Conservation (phyloP, 768 basidiomycete species). For the Hemileccinum impolitum region DNA sequence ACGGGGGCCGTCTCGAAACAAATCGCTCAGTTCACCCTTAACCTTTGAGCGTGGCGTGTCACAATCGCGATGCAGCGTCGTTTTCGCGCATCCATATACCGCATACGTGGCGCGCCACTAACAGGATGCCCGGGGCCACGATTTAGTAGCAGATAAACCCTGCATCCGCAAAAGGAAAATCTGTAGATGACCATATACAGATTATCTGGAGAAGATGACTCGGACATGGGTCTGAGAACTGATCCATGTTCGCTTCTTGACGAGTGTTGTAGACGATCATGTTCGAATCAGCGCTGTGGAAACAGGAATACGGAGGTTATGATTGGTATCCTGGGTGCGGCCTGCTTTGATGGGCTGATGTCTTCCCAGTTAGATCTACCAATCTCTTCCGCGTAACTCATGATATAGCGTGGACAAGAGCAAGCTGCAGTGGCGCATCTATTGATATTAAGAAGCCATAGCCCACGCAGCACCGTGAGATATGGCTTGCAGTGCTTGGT, state of each 20-base stretch:
- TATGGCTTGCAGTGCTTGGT: not conserved
- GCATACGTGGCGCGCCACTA: slow-evolving; percentile 13
- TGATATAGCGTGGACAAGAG: not conserved
- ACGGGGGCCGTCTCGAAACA: slow-evolving; percentile 5
- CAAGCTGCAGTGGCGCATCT: slow-evolving; percentile 25
- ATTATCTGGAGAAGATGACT: slow-evolving; percentile 3
- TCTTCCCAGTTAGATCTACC: slow-evolving; percentile 1
- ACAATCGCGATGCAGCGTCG: slow-evolving; percentile 2
- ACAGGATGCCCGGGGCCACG: slow-evolving; percentile 7
- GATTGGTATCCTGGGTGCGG: not conserved
- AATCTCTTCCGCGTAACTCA: too few species aligned
- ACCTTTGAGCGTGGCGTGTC: slow-evolving; percentile 7
- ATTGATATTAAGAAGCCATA: slow-evolving; percentile 3
- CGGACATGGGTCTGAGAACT: slow-evolving; percentile 5
- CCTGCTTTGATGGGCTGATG: not conserved
- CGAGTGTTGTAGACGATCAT: slow-evolving; percentile 7
- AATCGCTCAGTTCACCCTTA: not conserved
- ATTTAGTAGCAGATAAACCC: not conserved
- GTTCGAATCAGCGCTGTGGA: not conserved
- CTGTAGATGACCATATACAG: not conserved
- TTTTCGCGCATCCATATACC: not conserved
- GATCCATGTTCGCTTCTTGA: slow-evolving; percentile 3
- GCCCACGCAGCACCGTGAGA: slow-evolving; percentile 15
- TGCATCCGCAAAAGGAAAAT: slow-evolving; percentile 7
- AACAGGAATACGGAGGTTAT: not conserved